Evolutionary conservation across 73 alveolate species (phyloP).

Genomic region (Tetrahymena borealis): DNA sequence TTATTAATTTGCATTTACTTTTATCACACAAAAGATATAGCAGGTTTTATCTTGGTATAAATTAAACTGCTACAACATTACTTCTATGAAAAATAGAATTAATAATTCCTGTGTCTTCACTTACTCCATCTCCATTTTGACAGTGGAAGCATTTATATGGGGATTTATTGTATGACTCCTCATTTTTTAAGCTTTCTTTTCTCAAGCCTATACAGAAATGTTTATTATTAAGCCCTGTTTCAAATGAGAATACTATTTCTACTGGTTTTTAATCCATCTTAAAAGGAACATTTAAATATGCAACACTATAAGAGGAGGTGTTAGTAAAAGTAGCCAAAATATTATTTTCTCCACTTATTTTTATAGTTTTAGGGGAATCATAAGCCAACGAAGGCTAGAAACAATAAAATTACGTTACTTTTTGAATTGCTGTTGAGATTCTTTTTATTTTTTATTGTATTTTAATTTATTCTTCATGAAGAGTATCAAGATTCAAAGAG

Average conservation of each 20-base stretch:
- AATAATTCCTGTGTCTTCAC: neutral
- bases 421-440: neutral
- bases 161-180: neutral
- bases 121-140: neutral
- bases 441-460: neutral
- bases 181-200: neutral
- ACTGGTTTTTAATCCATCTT: neutral
- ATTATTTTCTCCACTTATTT: neutral
- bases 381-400: neutral
- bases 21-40: neutral
- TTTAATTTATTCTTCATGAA: neutral
- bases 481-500: neutral
- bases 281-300: neutral
- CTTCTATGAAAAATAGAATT: neutral
- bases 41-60: neutral
- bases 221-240: neutral
- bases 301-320: neutral
- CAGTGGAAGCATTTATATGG: neutral
- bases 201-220: neutral
- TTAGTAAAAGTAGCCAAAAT: neutral
- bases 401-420: neutral
- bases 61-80: neutral
- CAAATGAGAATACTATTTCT: neutral
- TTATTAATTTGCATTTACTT: neutral
- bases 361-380: neutral